phyloP scores from a whole-genome alignment of 176 grass and related monocot species.

The Pharus latifolius region DNA sequence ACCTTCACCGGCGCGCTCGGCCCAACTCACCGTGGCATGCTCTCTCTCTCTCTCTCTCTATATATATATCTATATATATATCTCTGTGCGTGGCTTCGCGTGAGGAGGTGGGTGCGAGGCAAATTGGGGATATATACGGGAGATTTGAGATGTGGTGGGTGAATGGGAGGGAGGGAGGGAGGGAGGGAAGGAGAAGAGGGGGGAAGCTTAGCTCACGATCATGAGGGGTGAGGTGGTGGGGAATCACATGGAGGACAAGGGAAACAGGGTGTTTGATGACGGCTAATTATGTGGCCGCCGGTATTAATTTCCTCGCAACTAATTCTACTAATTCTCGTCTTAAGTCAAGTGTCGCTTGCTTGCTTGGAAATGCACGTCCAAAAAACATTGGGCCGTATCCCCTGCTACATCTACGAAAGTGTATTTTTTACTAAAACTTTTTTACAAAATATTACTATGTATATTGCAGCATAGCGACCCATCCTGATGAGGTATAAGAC shows the following conservation, averaged over 20 bases:
- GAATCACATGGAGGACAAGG: constrained; percentile 46
- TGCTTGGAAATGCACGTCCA: no score
- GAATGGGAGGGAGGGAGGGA: not conserved
- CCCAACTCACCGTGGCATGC: constrained; percentile 14
- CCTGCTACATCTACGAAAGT: no score
- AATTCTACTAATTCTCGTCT: no score
- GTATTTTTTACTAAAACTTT: no score
- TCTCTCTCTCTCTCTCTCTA: not conserved
- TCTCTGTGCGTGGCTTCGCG: no score
- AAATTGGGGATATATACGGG: constrained; percentile 9
- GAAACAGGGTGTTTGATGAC: constrained; percentile 17
- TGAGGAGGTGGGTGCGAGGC: not conserved
- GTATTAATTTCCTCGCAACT: not conserved
- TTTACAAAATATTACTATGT: no score
- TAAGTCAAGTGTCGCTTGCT: no score
- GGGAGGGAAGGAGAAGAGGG: not conserved
- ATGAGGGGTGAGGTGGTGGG: not conserved
- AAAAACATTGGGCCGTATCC: no score
- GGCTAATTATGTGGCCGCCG: constrained; percentile 19
- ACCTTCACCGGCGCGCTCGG: no score
- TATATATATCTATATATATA: no score
- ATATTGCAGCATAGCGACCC: no score
- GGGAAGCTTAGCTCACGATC: not conserved
- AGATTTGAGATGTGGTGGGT: not conserved
- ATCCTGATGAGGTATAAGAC: no score